These are phyloP conservation scores for Bassia scoparia DNA, from an alignment of 148 eudicot species.

Conservation along the genomic window DNA sequence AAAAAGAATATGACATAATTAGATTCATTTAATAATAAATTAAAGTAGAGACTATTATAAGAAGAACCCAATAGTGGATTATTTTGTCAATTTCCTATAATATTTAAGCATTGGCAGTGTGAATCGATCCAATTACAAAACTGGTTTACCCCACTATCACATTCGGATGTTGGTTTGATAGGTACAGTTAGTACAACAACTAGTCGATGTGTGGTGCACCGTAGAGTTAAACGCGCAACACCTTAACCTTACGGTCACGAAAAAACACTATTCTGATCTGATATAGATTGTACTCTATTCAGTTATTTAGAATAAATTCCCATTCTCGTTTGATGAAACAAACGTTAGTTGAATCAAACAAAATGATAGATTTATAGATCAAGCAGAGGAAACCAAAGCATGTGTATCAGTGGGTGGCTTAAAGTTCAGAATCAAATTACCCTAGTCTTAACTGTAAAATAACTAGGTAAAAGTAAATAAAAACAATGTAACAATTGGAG, in stretches of 20 bases:
- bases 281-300: background rate
- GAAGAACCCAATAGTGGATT: too few species aligned
- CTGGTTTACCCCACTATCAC: slow-evolving; percentile 18
- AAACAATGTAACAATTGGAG: background rate
- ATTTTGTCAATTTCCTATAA: too few species aligned
- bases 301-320: background rate
- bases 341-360: slow-evolving; percentile 7
- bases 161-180: slow-evolving; percentile 18
- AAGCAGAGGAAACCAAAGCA: background rate
- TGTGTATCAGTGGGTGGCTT: background rate
- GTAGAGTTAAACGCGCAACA: background rate
- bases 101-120: background rate
- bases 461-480: background rate
- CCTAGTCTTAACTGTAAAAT: background rate
- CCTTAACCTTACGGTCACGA: background rate
- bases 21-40: too few species aligned
- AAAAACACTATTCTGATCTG: background rate
- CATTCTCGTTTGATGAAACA: background rate
- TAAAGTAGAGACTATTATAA: too few species aligned
- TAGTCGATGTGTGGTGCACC: background rate
- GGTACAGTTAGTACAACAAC: background rate
- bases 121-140: background rate
- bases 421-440: background rate
- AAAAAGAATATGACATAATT: too few species aligned
- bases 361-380: background rate